Percentiles rank a stretch among this genome's conserved stretches.
Conservation (phyloP, 1,284 basidiomycete genomes). For the Boletus holoroseus region DNA sequence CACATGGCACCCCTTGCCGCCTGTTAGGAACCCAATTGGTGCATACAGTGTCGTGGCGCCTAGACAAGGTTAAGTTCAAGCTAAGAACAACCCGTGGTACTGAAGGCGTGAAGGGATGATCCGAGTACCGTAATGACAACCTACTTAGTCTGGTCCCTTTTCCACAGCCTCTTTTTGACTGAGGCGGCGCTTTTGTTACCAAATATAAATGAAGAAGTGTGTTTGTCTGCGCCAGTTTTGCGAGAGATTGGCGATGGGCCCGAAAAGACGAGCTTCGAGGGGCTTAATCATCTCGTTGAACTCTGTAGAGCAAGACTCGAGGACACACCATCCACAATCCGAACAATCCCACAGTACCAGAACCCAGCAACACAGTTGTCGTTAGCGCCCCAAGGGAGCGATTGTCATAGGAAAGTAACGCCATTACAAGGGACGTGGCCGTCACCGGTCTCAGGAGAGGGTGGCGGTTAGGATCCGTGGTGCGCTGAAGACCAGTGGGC, state of each 20-base stretch:
- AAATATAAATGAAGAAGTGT: slow-evolving; percentile 72
- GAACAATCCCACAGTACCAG: slow-evolving; percentile 52
- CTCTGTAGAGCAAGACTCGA: slow-evolving; percentile 15
- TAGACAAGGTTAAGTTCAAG: slow-evolving; percentile 31
- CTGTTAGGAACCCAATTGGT: slow-evolving; percentile 17
- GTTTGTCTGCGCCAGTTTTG: slow-evolving; percentile 75
- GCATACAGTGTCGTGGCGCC: slow-evolving; percentile 7
- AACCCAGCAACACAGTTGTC: slow-evolving; percentile 46
- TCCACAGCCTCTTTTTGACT: slow-evolving; percentile 62
- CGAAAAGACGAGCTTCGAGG: slow-evolving; percentile 55
- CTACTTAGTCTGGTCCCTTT: slow-evolving; percentile 36
- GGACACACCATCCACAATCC: slow-evolving; percentile 68
- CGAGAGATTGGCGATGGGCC: slow-evolving; percentile 52
- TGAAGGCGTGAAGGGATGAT: slow-evolving; percentile 17
- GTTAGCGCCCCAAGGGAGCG: slow-evolving; percentile 52
- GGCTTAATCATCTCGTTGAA: slow-evolving; percentile 16
- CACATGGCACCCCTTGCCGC: slow-evolving; percentile 20
- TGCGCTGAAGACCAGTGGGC: slow-evolving; percentile 28
- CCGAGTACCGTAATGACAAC: slow-evolving; percentile 19
- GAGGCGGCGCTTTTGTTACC: slow-evolving; percentile 70
- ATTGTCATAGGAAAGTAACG: slow-evolving; percentile 65
- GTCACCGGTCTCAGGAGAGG: slow-evolving; percentile 61
- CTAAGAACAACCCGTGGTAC: slow-evolving; percentile 6
- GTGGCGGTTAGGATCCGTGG: slow-evolving; percentile 36
- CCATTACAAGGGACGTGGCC: slow-evolving; percentile 45